Evolutionary conservation across 176 grass and related monocot species (phyloP).

Genomic region (Phragmites australis): DNA sequence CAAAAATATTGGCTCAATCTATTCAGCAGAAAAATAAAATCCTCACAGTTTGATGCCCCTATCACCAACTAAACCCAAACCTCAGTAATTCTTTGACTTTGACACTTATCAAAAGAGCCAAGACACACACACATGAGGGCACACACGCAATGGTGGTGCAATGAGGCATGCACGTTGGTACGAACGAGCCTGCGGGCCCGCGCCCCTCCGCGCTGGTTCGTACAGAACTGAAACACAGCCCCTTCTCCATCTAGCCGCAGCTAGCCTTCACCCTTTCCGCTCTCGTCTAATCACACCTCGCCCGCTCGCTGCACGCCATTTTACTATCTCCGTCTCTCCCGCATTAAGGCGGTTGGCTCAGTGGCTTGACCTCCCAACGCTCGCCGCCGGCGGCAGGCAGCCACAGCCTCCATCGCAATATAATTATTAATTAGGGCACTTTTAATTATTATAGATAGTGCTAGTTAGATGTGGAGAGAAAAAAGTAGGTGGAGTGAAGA

Average conservation of each 20-base stretch:
- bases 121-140: no score
- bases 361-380: background rate
- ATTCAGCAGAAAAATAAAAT: no score
- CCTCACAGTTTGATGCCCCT: no score
- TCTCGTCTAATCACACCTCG: slow-evolving; percentile 29
- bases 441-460: no score
- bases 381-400: background rate
- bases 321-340: slow-evolving; percentile 16
- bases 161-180: slow-evolving; percentile 35
- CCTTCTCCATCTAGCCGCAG: background rate
- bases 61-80: no score
- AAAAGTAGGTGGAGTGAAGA: no score
- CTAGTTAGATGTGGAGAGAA: no score
- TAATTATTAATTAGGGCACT: no score
- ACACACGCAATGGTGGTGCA: slow-evolving; percentile 44
- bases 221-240: slow-evolving; percentile 14
- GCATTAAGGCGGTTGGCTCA: background rate
- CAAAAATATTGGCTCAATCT: no score
- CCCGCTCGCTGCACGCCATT: background rate
- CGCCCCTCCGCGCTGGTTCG: slow-evolving; percentile 9
- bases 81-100: no score
- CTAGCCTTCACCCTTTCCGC: background rate
- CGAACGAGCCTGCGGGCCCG: slow-evolving; percentile 31
- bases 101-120: no score
- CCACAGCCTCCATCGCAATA: no score